Evolutionary conservation across 208 protist species (phyloP).

Genomic region (Trypanosoma scelopori): DNA sequence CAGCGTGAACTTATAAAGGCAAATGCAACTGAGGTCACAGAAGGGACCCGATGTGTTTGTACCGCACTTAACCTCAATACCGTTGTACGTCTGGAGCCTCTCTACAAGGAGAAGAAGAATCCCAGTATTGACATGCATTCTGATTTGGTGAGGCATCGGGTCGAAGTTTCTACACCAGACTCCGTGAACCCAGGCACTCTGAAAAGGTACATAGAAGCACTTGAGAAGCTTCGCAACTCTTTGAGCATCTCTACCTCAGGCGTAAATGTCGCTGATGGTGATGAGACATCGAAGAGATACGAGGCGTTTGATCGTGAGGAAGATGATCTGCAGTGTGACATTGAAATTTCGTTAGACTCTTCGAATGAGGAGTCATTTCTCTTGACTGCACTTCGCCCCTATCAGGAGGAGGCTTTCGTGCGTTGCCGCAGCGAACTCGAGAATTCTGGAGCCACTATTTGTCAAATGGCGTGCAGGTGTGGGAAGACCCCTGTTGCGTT

Average conservation of each 20-base stretch:
- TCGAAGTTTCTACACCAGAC: neutral
- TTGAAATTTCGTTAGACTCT: constrained; percentile 17
- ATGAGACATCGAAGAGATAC: neutral
- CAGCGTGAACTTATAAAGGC: constrained; percentile 57
- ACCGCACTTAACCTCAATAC: constrained; percentile 38
- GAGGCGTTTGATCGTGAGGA: constrained; percentile 4
- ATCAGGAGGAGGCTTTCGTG: constrained; percentile 66
- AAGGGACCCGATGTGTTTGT: constrained; percentile 36
- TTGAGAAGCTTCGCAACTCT: constrained; percentile 22
- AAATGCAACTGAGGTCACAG: constrained; percentile 36
- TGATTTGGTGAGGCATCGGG: neutral
- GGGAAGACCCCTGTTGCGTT: constrained; percentile 80
- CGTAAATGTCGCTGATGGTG: neutral
- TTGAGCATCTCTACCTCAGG: neutral
- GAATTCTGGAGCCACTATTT: constrained; percentile 39
- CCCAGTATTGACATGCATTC: neutral
- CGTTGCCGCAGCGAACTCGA: constrained; percentile 44
- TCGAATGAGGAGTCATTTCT: constrained; percentile 32
- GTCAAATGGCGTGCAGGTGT: constrained; percentile 82
- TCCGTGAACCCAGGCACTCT: constrained; percentile 6
- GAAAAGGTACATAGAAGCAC: constrained; percentile 14
- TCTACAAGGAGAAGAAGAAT: constrained; percentile 2
- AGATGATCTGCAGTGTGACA: constrained; percentile 5
- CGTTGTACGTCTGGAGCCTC: constrained; percentile 5
- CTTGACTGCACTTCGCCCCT: constrained; percentile 44